Evolutionary conservation across 2,329 filamentous ascomycete species (phyloP), one percentile per base, ranked within the genome.

Genomic region (Aspergillus sp.): DNA sequence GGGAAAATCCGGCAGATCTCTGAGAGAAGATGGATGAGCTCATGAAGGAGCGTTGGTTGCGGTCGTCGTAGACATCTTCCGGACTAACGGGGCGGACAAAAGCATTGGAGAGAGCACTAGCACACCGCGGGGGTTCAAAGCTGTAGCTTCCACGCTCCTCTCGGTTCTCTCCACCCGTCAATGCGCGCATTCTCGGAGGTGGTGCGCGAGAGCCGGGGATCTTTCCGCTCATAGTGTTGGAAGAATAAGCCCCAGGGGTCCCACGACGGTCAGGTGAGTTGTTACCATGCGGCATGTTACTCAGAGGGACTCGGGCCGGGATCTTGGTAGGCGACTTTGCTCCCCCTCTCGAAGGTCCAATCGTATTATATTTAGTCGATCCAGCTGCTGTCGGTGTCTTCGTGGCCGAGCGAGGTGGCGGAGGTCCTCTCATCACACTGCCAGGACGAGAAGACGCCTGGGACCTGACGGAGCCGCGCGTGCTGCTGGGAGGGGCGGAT

Each of bases 181-280:
- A 79, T 40, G 95, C 90, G 59, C 93, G 86, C 91, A 97, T 96
- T 70, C 91, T 94, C 45, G 93, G 93, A 11, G 92, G 92, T 33
- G 90, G 90, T 1, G 86, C 79, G 65, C 82, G 47, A 50, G 63
- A 61, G 20, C 76, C 74, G 14, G 82, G 79, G 50, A 82, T 68
- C 47, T 78, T 75, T 42, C 79, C 74, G 44, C 75, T 73, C 36
- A 73, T 67, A 8, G 71, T 75, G 56, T 73, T 74, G 41, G 69
- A 70, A 6, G 71, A 72, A 53, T 73, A 74, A 20, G 60, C 55
- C 3, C 64, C 73, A 57, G 73, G 76, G 9, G 65, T 76, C 35
- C 70, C 73, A 9, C 80, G 78, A 41, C 91, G 86, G 64, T 95
- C 90, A 5, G 90, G 89, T 8, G 90, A 95, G 71, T 93, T 95